Evolutionary conservation across 139 green algal genomes (phyloP).

Genomic region (Chlorella sp.): DNA sequence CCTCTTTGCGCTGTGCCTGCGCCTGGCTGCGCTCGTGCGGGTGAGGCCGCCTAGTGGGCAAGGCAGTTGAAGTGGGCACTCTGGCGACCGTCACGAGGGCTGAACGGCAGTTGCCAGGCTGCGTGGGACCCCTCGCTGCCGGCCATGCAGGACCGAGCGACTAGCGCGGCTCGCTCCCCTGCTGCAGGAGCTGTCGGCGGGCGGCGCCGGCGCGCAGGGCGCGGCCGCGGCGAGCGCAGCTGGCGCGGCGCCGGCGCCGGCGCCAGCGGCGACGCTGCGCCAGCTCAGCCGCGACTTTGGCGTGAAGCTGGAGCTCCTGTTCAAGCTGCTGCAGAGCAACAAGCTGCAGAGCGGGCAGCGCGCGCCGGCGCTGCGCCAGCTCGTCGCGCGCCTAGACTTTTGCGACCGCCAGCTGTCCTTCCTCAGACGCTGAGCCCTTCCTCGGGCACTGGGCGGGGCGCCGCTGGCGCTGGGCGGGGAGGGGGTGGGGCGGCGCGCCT

Average conservation of each 20-base stretch:
- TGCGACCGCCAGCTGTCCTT: constrained; percentile 61
- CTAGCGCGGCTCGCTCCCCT: not conserved
- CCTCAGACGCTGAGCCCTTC: not conserved
- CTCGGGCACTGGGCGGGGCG: no score
- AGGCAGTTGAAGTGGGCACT: not conserved
- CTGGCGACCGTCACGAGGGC: no score
- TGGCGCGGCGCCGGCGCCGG: no score
- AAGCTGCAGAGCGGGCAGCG: constrained; percentile 53
- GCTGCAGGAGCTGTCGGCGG: no score
- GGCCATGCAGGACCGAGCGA: not conserved
- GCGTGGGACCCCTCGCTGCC: no score
- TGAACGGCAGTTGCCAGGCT: no score
- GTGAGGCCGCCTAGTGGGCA: not conserved
- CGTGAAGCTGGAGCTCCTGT: constrained; percentile 39
- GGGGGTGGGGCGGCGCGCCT: no score
- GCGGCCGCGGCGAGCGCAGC: no score
- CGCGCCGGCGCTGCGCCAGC: constrained; percentile 75
- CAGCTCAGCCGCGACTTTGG: constrained; percentile 4
- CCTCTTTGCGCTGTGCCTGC: constrained; percentile 59
- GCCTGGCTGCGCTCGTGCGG: constrained; percentile 53
- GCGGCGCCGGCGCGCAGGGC: not conserved
- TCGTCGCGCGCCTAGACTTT: constrained; percentile 82
- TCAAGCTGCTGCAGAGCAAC: constrained; percentile 51
- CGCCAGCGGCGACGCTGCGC: constrained; percentile 7
- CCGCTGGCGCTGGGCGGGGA: no score